Percentiles rank a stretch among this genome's conserved stretches.
These are phyloP conservation scores for Eustoma russellianum DNA, from an alignment of 257 asterid species.

Conservation along the genomic window DNA sequence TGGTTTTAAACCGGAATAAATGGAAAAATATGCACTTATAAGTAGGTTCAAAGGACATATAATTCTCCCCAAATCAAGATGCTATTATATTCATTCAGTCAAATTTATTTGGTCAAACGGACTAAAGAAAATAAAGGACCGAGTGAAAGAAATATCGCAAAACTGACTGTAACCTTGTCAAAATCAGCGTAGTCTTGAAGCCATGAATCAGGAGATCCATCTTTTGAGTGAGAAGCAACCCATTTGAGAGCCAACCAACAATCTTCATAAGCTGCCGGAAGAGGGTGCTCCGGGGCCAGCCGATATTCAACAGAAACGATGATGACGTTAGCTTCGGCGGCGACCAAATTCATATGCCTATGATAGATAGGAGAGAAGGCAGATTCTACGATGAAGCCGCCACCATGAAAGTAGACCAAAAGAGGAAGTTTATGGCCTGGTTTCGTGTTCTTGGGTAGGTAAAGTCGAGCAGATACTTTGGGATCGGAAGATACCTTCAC, in stretches of 20 bases:
- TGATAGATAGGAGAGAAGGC: conserved; percentile 33
- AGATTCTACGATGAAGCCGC: conserved; percentile 36
- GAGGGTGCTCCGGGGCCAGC: conserved; percentile 54
- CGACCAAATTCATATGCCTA: conserved; percentile 25
- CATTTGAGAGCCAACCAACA: conserved; percentile 49
- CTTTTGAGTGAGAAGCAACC: conserved; percentile 35
- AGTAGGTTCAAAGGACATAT: no score
- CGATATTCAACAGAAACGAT: conserved; percentile 52
- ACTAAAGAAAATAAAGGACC: no score
- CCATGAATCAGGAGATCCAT: conserved; percentile 32
- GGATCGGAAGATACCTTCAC: conserved; percentile 17
- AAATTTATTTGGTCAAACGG: no score
- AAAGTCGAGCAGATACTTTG: conserved; percentile 34
- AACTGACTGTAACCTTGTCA: conserved; percentile 1
- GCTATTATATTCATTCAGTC: no score
- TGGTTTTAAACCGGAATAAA: no score
- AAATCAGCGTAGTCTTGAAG: conserved; percentile 34
- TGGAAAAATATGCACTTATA: no score
- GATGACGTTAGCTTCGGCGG: conserved; percentile 27
- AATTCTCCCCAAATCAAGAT: no score
- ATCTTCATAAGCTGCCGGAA: conserved; percentile 50
- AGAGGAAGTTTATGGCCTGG: conserved; percentile 35
- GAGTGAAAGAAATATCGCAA: no score
- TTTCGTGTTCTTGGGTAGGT: conserved; percentile 24
- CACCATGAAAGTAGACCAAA: conserved; percentile 55